Percentiles rank a stretch among this genome's conserved stretches.
Conservation (phyloP, 192 early-diverging fungal genomes). For the Backusella australiensis region DNA sequence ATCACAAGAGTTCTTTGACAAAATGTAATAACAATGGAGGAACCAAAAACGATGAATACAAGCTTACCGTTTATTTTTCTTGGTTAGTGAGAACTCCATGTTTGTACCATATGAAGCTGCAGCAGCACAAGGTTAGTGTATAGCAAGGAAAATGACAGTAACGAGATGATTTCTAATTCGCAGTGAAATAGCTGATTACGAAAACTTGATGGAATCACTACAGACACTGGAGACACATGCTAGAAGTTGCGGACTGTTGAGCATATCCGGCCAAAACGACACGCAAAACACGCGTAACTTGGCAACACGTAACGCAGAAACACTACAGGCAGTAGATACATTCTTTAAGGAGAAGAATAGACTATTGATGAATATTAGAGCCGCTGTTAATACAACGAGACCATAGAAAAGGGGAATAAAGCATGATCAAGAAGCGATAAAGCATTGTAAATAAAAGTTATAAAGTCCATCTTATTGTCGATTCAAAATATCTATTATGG, state of each 20-base stretch:
- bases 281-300: conserved; percentile 18
- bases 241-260: conserved; percentile 26
- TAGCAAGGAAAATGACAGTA: neutral
- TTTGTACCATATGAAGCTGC: conserved; percentile 17
- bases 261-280: conserved; percentile 18
- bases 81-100: conserved; percentile 24
- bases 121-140: conserved; percentile 19
- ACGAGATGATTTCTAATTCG: neutral
- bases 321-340: conserved; percentile 24
- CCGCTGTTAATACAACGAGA: conserved; percentile 25
- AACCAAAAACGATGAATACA: neutral
- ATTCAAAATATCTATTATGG: neutral
- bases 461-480: neutral
- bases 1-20: conserved; percentile 34
- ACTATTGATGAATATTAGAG: conserved; percentile 29
- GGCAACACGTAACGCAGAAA: conserved; percentile 27
- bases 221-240: conserved; percentile 27
- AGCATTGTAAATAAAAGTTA: neutral
- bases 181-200: conserved; percentile 21
- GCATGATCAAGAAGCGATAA: neutral
- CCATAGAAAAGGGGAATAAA: neutral
- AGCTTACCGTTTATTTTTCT: neutral
- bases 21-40: conserved; percentile 20
- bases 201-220: conserved; percentile 21
- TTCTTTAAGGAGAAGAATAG: conserved; percentile 31